Base-by-base conservation (phyloP, 352 stramenopile species). In the Pythium dissimile region DNA sequence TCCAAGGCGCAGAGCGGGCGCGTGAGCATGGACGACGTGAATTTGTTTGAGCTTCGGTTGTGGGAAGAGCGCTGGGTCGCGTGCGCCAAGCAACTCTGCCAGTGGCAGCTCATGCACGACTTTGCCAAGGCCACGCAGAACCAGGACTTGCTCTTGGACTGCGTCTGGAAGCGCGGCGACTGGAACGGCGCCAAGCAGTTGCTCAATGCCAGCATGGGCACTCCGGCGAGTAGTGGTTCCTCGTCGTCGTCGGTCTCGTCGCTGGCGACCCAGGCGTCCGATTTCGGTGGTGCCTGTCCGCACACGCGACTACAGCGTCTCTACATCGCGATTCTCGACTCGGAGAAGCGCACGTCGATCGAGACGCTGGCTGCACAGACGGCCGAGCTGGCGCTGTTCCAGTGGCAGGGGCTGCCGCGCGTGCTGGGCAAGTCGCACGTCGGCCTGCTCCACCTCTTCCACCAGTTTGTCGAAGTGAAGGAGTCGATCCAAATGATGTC, bases 51-150 rank as follows among this genome's bases (percentile, higher is more conserved):
- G 69, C 51, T 95, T 5, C 72, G 86, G 12, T 59, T 94, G 23
- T 95, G 88, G 86, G 83, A 97, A 61, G 80, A 95, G 38, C 78
- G 87, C 24, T 98, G 92, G 92, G 86, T 97, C 30, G 90, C 84
- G 2, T 96, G 86, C 59, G 87, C 88, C 1, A 91, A 95, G 69
- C 85, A 97, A 50, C 64, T 98, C 30, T 95, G 86, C 20, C 88
- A 98, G 62, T 98, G 92, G 92, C 81, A 92, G 54, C 73, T 97
- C 8, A 91, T 98, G 81, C 87, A 94, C 60, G 86, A 96, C 47
- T 97, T 96, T 67, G 88, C 88, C 11, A 93, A 94, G 57, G 78
- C 86, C 30, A 95, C 91, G 28, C 83, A 96, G 51, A 96, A 97
- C 69, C 88, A 96, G 35, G 88, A 97, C 21, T 69, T 98, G 42